phyloP scores from a whole-genome alignment of 331 rosid species.

The Quercus lobata region DNA sequence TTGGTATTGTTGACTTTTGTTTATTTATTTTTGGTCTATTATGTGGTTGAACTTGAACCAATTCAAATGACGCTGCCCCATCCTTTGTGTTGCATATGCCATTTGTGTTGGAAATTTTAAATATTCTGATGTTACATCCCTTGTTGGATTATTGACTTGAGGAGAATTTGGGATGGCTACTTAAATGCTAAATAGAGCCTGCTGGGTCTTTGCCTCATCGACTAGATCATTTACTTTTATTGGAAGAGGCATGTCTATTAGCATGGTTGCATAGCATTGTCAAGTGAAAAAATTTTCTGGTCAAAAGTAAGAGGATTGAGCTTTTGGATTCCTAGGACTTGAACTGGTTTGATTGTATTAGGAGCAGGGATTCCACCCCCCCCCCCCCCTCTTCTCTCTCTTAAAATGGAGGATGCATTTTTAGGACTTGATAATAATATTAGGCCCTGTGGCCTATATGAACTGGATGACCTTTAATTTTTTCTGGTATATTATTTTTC shows the following conservation, averaged over 20 bases:
- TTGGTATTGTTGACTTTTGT: constrained; percentile 5
- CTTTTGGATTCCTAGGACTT: background rate
- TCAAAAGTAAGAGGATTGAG: background rate
- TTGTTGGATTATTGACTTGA: background rate
- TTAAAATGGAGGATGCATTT: background rate
- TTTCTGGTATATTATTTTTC: background rate
- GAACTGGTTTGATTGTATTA: background rate
- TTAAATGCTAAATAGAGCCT: background rate
- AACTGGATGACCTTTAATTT: background rate
- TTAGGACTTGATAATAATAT: constrained; percentile 1
- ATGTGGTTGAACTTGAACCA: background rate
- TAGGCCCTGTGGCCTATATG: background rate
- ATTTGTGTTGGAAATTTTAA: background rate
- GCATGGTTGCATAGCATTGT: background rate
- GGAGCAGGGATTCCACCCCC: background rate
- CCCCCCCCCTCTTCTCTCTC: background rate
- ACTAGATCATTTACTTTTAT: background rate
- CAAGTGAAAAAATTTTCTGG: background rate
- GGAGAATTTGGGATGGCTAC: background rate
- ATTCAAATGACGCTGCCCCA: background rate
- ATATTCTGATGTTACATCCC: background rate
- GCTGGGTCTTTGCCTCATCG: background rate
- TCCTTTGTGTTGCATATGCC: background rate
- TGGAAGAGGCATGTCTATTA: background rate
- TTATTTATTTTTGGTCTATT: background rate